phyloP scores from a whole-genome alignment of 2,329 filamentous ascomycete genomes.

The Thermothelomyces thermophilus region DNA sequence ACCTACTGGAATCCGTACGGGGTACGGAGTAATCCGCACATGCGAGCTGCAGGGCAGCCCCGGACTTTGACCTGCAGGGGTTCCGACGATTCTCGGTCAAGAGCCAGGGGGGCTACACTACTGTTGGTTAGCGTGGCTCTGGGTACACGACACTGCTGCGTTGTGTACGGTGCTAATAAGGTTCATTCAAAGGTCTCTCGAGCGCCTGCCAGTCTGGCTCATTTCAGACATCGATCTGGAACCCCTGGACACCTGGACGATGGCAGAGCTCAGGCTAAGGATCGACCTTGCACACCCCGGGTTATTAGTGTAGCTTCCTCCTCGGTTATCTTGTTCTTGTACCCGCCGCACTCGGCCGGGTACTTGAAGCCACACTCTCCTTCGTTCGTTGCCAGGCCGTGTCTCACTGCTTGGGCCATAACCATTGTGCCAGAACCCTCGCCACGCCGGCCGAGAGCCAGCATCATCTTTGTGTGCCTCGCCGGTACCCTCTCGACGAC shows the following conservation, averaged over 20 bases:
- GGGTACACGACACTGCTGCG: neutral
- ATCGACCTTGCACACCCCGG: conserved; percentile 14
- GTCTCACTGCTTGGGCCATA: conserved; percentile 4
- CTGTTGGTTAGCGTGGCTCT: conserved; percentile 2
- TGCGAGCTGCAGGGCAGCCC: too few relatives aligned
- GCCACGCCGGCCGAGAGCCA: neutral
- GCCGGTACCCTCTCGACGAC: too few relatives aligned
- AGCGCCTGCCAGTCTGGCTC: conserved; percentile 11
- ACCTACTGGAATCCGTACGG: neutral
- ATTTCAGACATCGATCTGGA: conserved; percentile 8
- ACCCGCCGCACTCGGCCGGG: conserved; percentile 3
- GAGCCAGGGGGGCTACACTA: neutral
- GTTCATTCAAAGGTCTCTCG: conserved; percentile 14
- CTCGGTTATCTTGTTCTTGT: conserved; percentile 13
- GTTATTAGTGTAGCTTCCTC: conserved; percentile 11
- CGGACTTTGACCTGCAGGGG: conserved; percentile 1
- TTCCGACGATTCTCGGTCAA: neutral
- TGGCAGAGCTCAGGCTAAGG: conserved; percentile 6
- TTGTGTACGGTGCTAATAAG: too few relatives aligned
- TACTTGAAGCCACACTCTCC: conserved; percentile 19
- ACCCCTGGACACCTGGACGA: neutral
- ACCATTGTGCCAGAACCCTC: conserved; percentile 5
- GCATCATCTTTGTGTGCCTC: too few relatives aligned
- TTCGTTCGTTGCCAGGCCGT: conserved; percentile 8
- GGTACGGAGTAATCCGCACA: too few relatives aligned